Evolutionary conservation across 495 filamentous ascomycete genomes (phyloP).

Genomic region (Talaromyces stipitatus): DNA sequence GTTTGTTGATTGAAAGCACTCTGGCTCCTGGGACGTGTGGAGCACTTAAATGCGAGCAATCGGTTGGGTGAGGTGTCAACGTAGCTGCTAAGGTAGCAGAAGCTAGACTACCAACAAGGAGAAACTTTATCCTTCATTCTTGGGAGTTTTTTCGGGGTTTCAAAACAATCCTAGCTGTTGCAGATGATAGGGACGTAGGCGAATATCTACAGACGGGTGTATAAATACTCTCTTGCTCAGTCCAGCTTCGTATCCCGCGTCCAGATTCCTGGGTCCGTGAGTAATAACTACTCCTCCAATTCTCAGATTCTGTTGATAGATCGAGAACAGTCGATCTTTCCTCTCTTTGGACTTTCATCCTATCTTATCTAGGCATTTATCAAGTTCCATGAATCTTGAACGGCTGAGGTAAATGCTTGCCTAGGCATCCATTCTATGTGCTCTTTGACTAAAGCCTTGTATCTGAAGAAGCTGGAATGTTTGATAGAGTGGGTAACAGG

Average conservation of each 20-base stretch:
- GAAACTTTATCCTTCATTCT: neutral
- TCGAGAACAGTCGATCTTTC: neutral
- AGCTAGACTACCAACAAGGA: neutral
- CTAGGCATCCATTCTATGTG: no score
- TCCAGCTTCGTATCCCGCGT: no score
- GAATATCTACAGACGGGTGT: neutral
- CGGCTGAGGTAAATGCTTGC: neutral
- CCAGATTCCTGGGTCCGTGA: neutral
- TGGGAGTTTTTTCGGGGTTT: neutral
- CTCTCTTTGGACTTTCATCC: neutral
- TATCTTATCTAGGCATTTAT: neutral
- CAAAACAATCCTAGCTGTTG: neutral
- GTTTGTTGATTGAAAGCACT: constrained; percentile 3
- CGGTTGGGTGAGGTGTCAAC: neutral
- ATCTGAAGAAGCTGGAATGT: no score
- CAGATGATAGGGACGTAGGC: neutral
- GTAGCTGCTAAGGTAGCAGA: constrained; percentile 3
- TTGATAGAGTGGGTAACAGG: no score
- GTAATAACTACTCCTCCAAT: neutral
- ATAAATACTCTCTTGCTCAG: neutral
- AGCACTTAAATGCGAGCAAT: constrained; percentile 1
- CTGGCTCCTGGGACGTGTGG: constrained; percentile 1
- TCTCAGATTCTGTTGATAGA: neutral
- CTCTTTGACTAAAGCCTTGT: no score
- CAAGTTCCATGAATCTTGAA: neutral